Evolutionary conservation across 106 monocot genomes (phyloP).

Genomic region (Dendrobium officinale): DNA sequence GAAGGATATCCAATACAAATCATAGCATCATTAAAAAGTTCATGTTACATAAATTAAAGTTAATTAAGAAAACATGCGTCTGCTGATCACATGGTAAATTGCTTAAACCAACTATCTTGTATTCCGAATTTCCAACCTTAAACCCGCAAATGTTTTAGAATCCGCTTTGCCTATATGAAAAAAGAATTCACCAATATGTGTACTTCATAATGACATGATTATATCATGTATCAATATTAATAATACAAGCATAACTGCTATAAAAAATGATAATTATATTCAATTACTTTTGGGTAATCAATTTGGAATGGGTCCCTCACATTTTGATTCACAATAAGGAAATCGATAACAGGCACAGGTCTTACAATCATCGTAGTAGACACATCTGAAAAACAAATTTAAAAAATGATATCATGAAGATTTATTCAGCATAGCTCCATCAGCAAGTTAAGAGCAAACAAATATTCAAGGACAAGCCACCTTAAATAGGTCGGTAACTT

Average conservation of each 20-base stretch:
- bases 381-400: constrained; percentile 44
- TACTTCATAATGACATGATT: not conserved
- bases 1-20: not conserved
- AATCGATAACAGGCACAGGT: constrained; percentile 80
- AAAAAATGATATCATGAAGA: not conserved
- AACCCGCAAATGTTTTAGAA: constrained; percentile 73
- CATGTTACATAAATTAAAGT: not conserved
- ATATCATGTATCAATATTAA: not conserved
- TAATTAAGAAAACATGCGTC: constrained; percentile 20
- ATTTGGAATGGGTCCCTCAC: constrained; percentile 39
- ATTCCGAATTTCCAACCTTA: constrained; percentile 48
- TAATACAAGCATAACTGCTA: not conserved
- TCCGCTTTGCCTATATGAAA: constrained; percentile 62
- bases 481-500: constrained; percentile 49
- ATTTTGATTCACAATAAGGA: constrained; percentile 77
- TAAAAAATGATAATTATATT: not conserved
- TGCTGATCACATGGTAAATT: constrained; percentile 65
- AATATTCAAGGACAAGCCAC: constrained; percentile 40
- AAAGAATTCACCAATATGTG: not conserved
- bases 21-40: not conserved
- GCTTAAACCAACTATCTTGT: constrained; percentile 82
- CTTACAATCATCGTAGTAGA: constrained; percentile 95
- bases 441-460: constrained; percentile 27
- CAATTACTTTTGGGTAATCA: constrained; percentile 77
- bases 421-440: not conserved